phyloP scores from a whole-genome alignment of 1,139 yeast species.

The Saccharomyces hybrid region DNA sequence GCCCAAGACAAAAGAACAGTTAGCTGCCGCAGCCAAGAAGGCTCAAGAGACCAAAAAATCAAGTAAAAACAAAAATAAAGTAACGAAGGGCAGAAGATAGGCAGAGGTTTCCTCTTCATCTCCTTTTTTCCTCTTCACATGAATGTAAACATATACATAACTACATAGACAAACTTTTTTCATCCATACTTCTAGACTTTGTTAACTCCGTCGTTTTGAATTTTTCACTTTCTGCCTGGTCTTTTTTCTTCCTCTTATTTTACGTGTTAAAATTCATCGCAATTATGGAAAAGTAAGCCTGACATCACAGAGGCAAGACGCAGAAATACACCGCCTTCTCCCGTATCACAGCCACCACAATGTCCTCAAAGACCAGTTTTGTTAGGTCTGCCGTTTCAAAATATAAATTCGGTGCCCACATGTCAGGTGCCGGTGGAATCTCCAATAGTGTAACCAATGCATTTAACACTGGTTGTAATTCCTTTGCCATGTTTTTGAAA shows the following conservation, averaged over 20 bases:
- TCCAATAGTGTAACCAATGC: conserved; percentile 74
- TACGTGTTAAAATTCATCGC: background rate
- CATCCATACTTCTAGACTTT: background rate
- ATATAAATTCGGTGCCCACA: conserved; percentile 75
- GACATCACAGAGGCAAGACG: background rate
- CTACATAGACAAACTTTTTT: background rate
- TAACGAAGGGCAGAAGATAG: conserved; percentile 14
- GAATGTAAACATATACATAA: background rate
- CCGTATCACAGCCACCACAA: background rate
- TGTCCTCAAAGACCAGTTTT: conserved; percentile 20
- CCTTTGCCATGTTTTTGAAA: conserved; percentile 85
- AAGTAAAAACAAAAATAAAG: conserved; percentile 29
- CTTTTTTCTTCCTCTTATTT: background rate
- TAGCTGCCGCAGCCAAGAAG: conserved; percentile 36
- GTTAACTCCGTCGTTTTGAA: background rate
- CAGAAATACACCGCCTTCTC: background rate
- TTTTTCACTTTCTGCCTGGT: background rate
- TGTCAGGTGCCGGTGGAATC: conserved; percentile 62
- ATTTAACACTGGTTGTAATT: conserved; percentile 66
- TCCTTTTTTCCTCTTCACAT: background rate
- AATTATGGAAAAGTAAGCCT: background rate
- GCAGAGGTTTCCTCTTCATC: background rate
- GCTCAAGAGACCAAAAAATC: conserved; percentile 36
- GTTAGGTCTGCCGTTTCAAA: conserved; percentile 32
- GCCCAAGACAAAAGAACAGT: conserved; percentile 43